These are phyloP conservation scores for Crithidia fasciculata DNA, from an alignment of 208 protist species.

Conservation along the genomic window DNA sequence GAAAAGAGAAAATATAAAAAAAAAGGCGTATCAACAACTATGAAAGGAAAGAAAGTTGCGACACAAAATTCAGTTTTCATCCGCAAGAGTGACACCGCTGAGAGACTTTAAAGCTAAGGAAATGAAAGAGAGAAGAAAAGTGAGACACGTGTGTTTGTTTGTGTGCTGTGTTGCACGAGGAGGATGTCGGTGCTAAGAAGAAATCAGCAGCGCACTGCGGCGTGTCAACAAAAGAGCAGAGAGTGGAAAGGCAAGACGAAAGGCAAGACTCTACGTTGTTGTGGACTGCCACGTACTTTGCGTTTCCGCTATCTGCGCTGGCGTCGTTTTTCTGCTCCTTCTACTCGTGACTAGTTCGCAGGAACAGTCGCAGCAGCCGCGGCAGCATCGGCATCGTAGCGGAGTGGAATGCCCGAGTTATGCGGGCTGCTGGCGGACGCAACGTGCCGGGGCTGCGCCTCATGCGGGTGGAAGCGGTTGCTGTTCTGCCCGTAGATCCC, in stretches of 20 bases:
- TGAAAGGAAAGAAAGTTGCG: background rate
- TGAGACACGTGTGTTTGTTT: background rate
- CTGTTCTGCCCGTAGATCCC: constrained; percentile 17
- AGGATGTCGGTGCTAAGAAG: too few species aligned
- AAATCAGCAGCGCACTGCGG: too few species aligned
- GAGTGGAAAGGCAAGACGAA: too few species aligned
- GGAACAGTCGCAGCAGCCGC: background rate
- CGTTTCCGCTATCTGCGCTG: too few species aligned
- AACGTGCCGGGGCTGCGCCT: background rate
- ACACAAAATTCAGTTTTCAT: too few species aligned
- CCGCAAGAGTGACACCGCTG: too few species aligned
- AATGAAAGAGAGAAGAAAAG: background rate
- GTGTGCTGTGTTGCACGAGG: too few species aligned
- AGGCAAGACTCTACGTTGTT: too few species aligned
- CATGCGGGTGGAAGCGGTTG: constrained; percentile 3
- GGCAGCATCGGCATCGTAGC: constrained; percentile 1
- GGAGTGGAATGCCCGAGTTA: constrained; percentile 18
- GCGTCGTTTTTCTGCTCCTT: background rate
- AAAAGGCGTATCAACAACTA: background rate
- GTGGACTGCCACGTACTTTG: too few species aligned
- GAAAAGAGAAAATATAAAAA: background rate
- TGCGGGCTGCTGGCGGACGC: background rate
- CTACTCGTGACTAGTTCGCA: background rate
- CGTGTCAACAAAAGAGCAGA: too few species aligned
- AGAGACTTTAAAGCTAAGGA: background rate